Percentiles rank a stretch among this genome's conserved stretches.
Conservation (phyloP, 164 flowering plant genomes). For the Cinnamomum micranthum region DNA sequence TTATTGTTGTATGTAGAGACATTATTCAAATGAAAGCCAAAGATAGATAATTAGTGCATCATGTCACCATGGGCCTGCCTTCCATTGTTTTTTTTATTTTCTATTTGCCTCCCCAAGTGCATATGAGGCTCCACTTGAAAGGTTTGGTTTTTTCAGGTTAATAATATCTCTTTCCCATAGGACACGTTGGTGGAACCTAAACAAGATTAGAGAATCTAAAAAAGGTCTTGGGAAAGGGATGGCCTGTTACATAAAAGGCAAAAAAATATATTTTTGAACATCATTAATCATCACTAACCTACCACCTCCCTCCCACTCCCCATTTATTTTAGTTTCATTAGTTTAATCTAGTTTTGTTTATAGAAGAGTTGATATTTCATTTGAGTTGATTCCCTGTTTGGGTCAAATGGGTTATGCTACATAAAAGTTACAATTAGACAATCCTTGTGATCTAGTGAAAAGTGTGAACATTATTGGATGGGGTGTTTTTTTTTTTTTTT, state of each 20-base stretch:
- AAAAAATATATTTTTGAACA: neutral
- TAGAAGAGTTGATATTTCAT: neutral
- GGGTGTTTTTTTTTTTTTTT: too few relatives aligned
- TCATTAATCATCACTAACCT: slow-evolving; percentile 1
- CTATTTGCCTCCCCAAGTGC: neutral
- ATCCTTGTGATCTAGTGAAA: too few relatives aligned
- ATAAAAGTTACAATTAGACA: too few relatives aligned
- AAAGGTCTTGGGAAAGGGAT: neutral
- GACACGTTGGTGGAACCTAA: neutral
- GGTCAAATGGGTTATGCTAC: neutral
- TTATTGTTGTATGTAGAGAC: neutral
- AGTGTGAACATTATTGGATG: too few relatives aligned
- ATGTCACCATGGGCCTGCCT: neutral
- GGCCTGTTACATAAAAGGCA: neutral
- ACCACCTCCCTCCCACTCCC: neutral
- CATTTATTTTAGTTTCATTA: neutral
- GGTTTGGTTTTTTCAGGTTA: neutral
- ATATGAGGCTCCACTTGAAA: neutral
- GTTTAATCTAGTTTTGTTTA: neutral
- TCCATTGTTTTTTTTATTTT: neutral
- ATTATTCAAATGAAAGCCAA: neutral
- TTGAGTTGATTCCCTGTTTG: neutral
- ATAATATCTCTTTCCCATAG: too few relatives aligned
- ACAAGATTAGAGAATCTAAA: neutral
- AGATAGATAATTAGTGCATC: neutral